Evolutionary conservation across 768 basidiomycete genomes (phyloP).

Genomic region (Rubroboletus satanas): DNA sequence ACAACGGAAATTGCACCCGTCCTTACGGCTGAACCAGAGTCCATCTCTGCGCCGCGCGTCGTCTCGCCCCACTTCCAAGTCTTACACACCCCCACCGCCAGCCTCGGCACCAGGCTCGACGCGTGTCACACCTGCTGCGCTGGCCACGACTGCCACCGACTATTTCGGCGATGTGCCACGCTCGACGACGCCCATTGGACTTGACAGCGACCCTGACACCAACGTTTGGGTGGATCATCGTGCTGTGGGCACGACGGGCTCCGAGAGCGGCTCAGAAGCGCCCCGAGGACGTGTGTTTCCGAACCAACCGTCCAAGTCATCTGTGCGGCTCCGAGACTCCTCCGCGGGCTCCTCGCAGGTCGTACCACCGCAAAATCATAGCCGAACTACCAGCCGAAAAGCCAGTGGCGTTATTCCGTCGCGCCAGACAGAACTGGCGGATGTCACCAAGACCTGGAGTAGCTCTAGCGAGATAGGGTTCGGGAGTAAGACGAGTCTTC

Average conservation of each 20-base stretch:
- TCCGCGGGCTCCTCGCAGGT: slow-evolving; percentile 27
- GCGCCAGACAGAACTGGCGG: slow-evolving; percentile 30
- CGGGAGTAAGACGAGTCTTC: slow-evolving; percentile 10
- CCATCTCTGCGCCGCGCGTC: slow-evolving; percentile 12
- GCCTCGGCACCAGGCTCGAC: slow-evolving; percentile 19
- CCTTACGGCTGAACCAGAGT: slow-evolving; percentile 51
- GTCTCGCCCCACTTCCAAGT: slow-evolving; percentile 17
- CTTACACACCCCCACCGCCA: slow-evolving; percentile 15
- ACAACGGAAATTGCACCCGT: slow-evolving; percentile 41
- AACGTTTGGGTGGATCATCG: slow-evolving; percentile 32
- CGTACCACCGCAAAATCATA: slow-evolving; percentile 10
- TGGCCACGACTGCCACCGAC: background rate
- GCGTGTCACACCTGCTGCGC: slow-evolving; percentile 24
- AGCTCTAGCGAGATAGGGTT: slow-evolving; percentile 24
- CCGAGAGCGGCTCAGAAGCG: slow-evolving; percentile 20
- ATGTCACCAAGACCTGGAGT: slow-evolving; percentile 33
- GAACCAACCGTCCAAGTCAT: slow-evolving; percentile 23
- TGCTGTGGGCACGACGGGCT: background rate
- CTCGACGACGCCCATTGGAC: slow-evolving; percentile 22
- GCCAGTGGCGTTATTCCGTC: slow-evolving; percentile 22
- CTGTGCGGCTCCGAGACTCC: slow-evolving; percentile 22
- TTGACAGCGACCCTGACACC: slow-evolving; percentile 18
- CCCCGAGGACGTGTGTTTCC: slow-evolving; percentile 18
- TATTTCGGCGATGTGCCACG: slow-evolving; percentile 29
- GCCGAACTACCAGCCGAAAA: slow-evolving; percentile 25